Evolutionary conservation across 768 basidiomycete genomes (phyloP).

Genomic region (Favolaschia claudopus): DNA sequence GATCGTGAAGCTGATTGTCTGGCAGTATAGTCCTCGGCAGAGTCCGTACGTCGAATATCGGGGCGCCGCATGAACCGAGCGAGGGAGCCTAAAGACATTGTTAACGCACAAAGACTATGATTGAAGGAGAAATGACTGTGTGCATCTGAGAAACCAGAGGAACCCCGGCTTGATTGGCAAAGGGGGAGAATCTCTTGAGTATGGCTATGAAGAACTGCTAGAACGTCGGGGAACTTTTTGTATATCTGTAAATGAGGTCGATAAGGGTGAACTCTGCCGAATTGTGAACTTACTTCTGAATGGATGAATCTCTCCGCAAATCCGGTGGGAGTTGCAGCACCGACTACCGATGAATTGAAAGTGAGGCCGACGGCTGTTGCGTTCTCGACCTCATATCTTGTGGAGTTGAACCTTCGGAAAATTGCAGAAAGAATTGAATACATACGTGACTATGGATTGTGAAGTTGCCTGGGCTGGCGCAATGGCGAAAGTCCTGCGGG

Average conservation of each 20-base stretch:
- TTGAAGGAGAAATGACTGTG: conserved; percentile 7
- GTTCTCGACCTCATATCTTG: conserved; percentile 30
- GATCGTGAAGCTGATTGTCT: conserved; percentile 18
- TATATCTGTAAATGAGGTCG: conserved; percentile 13
- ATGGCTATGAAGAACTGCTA: conserved; percentile 25
- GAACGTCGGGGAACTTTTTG: conserved; percentile 29
- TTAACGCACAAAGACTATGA: not conserved
- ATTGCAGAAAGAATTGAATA: not conserved
- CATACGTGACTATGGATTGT: conserved; percentile 28
- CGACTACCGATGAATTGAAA: conserved; percentile 29
- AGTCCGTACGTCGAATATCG: conserved; percentile 26
- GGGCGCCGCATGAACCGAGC: conserved; percentile 22
- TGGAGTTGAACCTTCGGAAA: not conserved
- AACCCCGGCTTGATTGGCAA: conserved; percentile 23
- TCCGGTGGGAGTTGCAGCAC: conserved; percentile 24
- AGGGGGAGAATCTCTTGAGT: conserved; percentile 29
- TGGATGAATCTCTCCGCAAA: conserved; percentile 32
- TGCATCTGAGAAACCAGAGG: conserved; percentile 25
- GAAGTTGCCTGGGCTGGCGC: conserved; percentile 33
- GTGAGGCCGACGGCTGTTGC: conserved; percentile 28
- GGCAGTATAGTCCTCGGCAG: conserved; percentile 22
- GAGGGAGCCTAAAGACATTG: conserved; percentile 1
- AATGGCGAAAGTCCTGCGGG: conserved; percentile 28
- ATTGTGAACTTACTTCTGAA: conserved; percentile 23
- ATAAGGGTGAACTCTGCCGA: not conserved